These are phyloP conservation scores for Exserohilum rostratum DNA, from an alignment of 2,329 filamentous ascomycete species.

Conservation along the genomic window DNA sequence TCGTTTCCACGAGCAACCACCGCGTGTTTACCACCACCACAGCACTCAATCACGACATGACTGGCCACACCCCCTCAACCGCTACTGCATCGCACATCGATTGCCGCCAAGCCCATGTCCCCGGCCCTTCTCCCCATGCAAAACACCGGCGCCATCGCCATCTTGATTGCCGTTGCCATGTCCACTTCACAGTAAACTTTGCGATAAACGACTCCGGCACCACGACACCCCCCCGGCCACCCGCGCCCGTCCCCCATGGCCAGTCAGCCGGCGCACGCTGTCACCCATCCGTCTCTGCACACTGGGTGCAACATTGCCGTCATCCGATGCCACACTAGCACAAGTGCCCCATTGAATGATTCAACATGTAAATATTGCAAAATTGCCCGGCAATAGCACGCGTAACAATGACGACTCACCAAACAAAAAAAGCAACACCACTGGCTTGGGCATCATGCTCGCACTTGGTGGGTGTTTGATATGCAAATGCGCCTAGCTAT, in stretches of 20 bases:
- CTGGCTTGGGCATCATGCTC: background rate
- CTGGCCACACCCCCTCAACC: background rate
- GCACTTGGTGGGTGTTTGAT: conserved; percentile 1
- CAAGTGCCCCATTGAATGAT: background rate
- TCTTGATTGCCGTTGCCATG: background rate
- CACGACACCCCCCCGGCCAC: background rate
- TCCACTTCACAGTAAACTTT: background rate
- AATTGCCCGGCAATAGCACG: background rate
- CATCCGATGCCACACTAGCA: background rate
- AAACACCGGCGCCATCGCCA: background rate
- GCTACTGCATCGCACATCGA: background rate
- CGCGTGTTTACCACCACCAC: background rate
- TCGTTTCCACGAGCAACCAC: conserved; percentile 8
- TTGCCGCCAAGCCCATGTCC: background rate
- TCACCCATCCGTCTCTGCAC: no score
- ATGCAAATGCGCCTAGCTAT: background rate
- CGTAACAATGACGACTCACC: background rate
- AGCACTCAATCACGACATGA: background rate
- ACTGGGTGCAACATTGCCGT: no score
- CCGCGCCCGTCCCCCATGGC: no score
- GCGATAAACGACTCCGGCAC: background rate
- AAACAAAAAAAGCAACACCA: background rate
- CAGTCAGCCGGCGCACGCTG: no score
- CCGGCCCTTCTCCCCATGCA: background rate
- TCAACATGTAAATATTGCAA: background rate